A percentile compares a stretch with the other conserved stretches of the same genome.
Evolutionary conservation across 306 rosid genomes (phyloP).

Genomic region (Prunus mira): DNA sequence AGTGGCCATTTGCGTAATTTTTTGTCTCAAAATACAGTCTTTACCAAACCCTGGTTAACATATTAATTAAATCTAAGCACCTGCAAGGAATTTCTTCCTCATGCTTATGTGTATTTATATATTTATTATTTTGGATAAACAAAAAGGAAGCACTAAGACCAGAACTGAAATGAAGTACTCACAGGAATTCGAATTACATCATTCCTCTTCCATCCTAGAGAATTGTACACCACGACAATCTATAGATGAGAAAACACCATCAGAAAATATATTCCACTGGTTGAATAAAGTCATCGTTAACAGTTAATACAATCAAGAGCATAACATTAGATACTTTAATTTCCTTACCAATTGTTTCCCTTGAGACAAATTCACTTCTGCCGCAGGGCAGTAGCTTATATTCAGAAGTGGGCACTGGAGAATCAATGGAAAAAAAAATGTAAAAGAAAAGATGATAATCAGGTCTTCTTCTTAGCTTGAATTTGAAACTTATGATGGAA

Average conservation of each 20-base stretch:
- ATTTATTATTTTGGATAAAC: background rate
- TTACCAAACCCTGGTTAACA: background rate
- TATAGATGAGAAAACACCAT: conserved; percentile 25
- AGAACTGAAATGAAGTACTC: conserved; percentile 24
- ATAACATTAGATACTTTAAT: conserved; percentile 1
- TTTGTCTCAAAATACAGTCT: background rate
- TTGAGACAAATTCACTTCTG: conserved; percentile 50
- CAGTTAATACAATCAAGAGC: background rate
- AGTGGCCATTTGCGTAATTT: background rate
- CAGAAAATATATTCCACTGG: conserved; percentile 15
- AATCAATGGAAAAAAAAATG: conserved; percentile 4
- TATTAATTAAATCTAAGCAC: background rate
- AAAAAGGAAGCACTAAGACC: background rate
- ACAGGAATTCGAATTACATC: conserved; percentile 49
- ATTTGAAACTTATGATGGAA: background rate
- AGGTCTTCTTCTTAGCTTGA: conserved; percentile 13
- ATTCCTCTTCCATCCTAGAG: conserved; percentile 58
- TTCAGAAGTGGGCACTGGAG: conserved; percentile 53
- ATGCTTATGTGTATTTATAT: background rate
- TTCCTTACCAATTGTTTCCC: conserved; percentile 45
- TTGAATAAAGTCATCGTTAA: conserved; percentile 1
- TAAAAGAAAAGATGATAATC: background rate
- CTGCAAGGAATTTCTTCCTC: background rate
- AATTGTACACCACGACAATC: conserved; percentile 44
- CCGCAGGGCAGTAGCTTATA: conserved; percentile 54